A percentile compares a stretch with the other conserved stretches of the same genome.
These are phyloP conservation scores for Vigna nakashimae DNA, from an alignment of 306 rosid genomes.

Conservation along the genomic window DNA sequence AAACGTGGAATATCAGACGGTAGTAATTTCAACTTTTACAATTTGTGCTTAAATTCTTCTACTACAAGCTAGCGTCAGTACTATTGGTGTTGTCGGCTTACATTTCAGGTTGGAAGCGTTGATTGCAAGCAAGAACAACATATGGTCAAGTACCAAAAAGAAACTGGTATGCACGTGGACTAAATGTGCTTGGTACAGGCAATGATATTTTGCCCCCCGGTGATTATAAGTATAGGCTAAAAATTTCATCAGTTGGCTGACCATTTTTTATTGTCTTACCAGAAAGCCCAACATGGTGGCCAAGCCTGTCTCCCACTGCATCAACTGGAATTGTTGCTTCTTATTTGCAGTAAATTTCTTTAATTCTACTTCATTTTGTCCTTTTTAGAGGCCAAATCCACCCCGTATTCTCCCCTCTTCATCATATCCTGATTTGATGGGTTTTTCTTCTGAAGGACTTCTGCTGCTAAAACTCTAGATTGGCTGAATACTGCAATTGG, in stretches of 20 bases:
- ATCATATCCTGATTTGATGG: slow-evolving; percentile 24
- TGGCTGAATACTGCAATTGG: slow-evolving; percentile 43
- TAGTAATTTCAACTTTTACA: slow-evolving; percentile 44
- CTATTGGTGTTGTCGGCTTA: slow-evolving; percentile 17
- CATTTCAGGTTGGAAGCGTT: slow-evolving; percentile 51
- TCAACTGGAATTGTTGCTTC: slow-evolving; percentile 41
- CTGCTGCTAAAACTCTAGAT: slow-evolving; percentile 39
- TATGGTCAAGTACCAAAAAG: slow-evolving; percentile 43
- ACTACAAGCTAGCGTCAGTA: slow-evolving; percentile 19
- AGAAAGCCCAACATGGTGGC: slow-evolving; percentile 49
- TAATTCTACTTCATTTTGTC: slow-evolving; percentile 21
- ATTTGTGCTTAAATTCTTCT: slow-evolving; percentile 11
- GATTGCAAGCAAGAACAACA: slow-evolving; percentile 50
- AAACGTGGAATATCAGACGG: slow-evolving; percentile 50
- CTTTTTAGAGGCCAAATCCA: slow-evolving; percentile 29
- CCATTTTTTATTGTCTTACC: slow-evolving; percentile 36
- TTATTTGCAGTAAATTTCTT: slow-evolving; percentile 44
- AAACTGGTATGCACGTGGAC: slow-evolving; percentile 53
- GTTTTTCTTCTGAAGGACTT: slow-evolving; percentile 40
- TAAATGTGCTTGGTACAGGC: slow-evolving; percentile 19
- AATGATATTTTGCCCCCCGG: background rate
- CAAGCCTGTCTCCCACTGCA: slow-evolving; percentile 32
- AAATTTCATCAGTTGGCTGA: slow-evolving; percentile 20
- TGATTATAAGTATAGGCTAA: background rate
- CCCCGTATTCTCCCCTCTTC: background rate